Evolutionary conservation across 345 rosid genomes (phyloP).

Genomic region (Pistacia vera): DNA sequence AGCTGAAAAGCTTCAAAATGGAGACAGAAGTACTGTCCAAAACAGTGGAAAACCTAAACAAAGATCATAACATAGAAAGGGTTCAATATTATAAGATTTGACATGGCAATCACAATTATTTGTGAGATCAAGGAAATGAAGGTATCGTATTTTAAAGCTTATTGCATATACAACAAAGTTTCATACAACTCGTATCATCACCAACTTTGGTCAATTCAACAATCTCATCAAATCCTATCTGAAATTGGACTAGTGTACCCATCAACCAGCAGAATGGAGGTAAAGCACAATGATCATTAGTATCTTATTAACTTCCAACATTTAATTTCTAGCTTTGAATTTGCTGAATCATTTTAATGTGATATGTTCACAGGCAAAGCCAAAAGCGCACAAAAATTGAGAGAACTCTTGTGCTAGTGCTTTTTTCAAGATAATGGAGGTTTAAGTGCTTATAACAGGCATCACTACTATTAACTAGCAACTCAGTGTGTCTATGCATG

Average conservation of each 20-base stretch:
- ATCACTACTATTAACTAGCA: neutral
- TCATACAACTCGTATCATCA: too few species aligned
- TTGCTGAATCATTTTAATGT: neutral
- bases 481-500: neutral
- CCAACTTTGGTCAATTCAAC: too few species aligned
- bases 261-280: slow-evolving; percentile 2
- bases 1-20: slow-evolving; percentile 98
- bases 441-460: neutral
- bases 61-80: slow-evolving; percentile 17
- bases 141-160: neutral
- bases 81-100: neutral
- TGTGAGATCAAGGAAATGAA: neutral
- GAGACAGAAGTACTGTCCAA: slow-evolving; percentile 95
- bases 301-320: neutral
- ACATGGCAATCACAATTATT: neutral
- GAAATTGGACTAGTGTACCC: neutral
- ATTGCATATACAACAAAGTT: neutral
- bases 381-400: neutral
- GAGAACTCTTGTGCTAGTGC: neutral
- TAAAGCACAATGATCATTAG: neutral
- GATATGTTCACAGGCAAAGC: neutral
- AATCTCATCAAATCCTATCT: neutral
- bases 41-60: slow-evolving; percentile 82
- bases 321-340: neutral
- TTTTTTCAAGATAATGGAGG: neutral